Percentiles rank a stretch among this genome's conserved stretches.
phyloP scores from a whole-genome alignment of 805 yeast genomes.

The Saturnispora silvae region DNA sequence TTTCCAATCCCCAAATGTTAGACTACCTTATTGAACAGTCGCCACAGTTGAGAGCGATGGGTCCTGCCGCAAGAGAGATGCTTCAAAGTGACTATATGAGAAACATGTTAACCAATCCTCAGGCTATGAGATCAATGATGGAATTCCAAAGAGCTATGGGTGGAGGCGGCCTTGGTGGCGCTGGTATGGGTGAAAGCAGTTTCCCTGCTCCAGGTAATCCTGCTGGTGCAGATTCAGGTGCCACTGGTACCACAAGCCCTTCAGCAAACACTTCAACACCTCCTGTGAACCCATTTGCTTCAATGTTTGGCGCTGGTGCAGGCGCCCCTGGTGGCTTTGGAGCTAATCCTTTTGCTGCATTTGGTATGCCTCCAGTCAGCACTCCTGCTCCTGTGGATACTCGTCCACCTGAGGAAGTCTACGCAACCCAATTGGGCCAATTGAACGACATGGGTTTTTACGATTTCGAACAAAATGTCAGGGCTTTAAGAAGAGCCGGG shows the following conservation, averaged over 20 bases:
- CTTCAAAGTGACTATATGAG: constrained; percentile 77
- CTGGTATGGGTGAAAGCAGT: constrained; percentile 19
- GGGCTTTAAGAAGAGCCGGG: constrained; percentile 88
- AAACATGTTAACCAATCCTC: constrained; percentile 74
- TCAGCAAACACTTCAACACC: constrained; percentile 20
- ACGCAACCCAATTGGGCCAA: constrained; percentile 61
- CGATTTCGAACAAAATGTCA: constrained; percentile 86
- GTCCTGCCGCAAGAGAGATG: constrained; percentile 81
- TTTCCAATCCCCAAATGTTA: constrained; percentile 80
- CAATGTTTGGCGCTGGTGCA: constrained; percentile 19
- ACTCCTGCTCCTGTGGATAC: constrained; percentile 56
- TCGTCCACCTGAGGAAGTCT: constrained; percentile 74
- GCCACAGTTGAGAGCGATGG: constrained; percentile 78
- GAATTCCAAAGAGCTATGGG: constrained; percentile 50
- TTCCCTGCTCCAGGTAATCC: constrained; percentile 44
- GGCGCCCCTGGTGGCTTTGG: constrained; percentile 14
- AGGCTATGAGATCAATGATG: constrained; percentile 74
- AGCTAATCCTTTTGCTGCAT: constrained; percentile 16
- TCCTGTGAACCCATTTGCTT: constrained; percentile 37
- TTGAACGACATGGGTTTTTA: constrained; percentile 78
- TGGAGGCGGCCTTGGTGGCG: constrained; percentile 15
- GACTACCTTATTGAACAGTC: constrained; percentile 72
- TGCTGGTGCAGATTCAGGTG: constrained; percentile 12
- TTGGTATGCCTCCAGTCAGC: constrained; percentile 29
- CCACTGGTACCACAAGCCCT: constrained; percentile 14